Evolutionary conservation across 129 eudicot genomes (phyloP).

Genomic region (Chrysanthemum seticuspe): DNA sequence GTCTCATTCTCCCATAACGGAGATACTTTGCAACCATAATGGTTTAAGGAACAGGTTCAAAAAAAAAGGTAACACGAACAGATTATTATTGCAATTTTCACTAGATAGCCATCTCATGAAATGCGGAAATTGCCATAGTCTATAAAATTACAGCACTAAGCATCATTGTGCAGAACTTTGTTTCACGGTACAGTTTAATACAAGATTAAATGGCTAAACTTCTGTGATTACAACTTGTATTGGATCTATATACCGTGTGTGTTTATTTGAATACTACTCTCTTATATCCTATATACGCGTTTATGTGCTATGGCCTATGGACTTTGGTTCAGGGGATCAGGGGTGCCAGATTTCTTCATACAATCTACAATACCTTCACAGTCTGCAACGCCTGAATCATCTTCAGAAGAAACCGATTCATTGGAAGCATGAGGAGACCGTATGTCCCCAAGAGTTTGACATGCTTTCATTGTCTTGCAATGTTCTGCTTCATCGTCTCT

Average conservation of each 20-base stretch:
- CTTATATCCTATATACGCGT: not conserved
- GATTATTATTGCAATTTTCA: too few relatives aligned
- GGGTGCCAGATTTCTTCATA: constrained; percentile 64
- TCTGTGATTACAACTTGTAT: constrained; percentile 15
- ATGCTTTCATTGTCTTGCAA: constrained; percentile 98
- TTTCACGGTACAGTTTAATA: not conserved
- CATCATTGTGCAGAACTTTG: not conserved
- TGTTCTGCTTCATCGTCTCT: constrained; percentile 99
- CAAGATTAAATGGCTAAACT: not conserved
- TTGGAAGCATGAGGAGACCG: constrained; percentile 76
- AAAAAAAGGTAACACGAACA: too few relatives aligned
- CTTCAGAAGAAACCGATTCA: constrained; percentile 32
- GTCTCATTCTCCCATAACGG: too few relatives aligned
- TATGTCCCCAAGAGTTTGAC: constrained; percentile 90
- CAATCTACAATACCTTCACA: constrained; percentile 95
- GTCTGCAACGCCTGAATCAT: constrained; percentile 58
- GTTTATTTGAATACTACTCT: constrained; percentile 2
- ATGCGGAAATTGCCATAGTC: too few relatives aligned
- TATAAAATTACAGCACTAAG: too few relatives aligned
- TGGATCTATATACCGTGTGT: not conserved
- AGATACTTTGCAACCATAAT: too few relatives aligned
- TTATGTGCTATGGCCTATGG: constrained; percentile 15
- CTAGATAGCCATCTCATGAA: too few relatives aligned
- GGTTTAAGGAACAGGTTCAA: too few relatives aligned
- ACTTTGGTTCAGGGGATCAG: constrained; percentile 24